Base-by-base conservation (phyloP, 495 filamentous ascomycete species). In the Tuber brumale region DNA sequence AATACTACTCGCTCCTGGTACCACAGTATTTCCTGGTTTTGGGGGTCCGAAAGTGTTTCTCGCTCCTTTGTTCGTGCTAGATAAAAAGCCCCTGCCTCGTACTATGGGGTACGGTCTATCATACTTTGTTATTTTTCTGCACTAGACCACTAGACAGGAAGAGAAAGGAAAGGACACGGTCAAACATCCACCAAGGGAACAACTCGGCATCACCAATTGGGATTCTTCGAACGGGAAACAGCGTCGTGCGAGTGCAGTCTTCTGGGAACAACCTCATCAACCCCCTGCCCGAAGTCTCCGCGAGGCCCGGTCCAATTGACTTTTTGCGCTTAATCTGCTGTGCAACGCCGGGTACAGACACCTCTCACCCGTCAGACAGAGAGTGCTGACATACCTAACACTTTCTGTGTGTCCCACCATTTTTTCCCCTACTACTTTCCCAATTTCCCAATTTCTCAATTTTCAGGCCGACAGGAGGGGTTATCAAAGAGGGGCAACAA, bases 401-500 rank as follows among this genome's bases (percentile, higher is more conserved):
- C 31, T 66, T 14, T 46, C 23, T 27, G 51, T 57, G 51, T 16
- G 4, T 35, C 57, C 57, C 57, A 66, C 57, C 1, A 19, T 31
- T 18, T 16, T 66, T 66, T 61, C 31, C 12, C 16, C 37, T 4
- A 39, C 37, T 39, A 16, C 27, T 12, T 16, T 1, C 57, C 2
- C 35, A 35, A 18, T 66, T 66, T 66, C 57, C 57, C n/a, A 66
- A 18, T 31, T 8, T 27, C 57, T 14, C 12, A 66, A 66, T 66
- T 66, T 66, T 66, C 27, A 66, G 57, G 57, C 57, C 57, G 57
- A 66, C 57, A 27, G 31, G 57, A 66, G 57, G 57, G 12, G 57
- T 66, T 35, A 35, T 66, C 57, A 66, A 66, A 66, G 57, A 66
- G 57, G 57, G 57, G 57, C 57, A 66, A 66, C 51, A 57, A 57